phyloP scores from a whole-genome alignment of 129 eudicot species.

The Saposhnikovia divaricata region DNA sequence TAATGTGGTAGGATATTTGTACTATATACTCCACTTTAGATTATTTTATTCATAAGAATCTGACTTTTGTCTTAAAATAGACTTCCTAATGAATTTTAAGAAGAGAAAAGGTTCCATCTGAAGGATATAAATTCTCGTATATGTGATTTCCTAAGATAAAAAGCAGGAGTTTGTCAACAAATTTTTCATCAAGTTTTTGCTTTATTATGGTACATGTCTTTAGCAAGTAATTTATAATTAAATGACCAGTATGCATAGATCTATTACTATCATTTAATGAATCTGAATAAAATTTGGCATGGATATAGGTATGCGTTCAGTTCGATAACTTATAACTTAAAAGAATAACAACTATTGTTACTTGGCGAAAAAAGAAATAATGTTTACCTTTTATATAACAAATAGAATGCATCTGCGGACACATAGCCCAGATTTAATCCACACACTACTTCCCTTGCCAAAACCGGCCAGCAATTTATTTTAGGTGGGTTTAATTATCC shows the following conservation, averaged over 20 bases:
- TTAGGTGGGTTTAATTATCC: not conserved
- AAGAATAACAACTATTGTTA: not conserved
- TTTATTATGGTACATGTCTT: not conserved
- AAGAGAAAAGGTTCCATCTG: not conserved
- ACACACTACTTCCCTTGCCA: not conserved
- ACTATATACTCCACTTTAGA: not conserved
- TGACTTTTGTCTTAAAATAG: not conserved
- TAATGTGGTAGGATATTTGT: not conserved
- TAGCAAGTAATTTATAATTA: not conserved
- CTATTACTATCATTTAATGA: not conserved
- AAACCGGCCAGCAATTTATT: not conserved
- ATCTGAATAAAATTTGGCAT: not conserved
- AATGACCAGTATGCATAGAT: not conserved
- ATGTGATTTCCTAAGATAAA: not conserved
- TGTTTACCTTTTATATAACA: not conserved
- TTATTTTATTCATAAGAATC: no score
- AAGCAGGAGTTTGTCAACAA: not conserved
- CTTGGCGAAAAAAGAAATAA: not conserved
- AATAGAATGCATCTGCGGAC: not conserved
- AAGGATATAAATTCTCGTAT: not conserved
- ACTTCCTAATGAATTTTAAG: not conserved
- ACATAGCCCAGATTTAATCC: not conserved
- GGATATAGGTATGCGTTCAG: not conserved
- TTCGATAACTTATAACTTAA: not conserved
- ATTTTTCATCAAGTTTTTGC: not conserved